Evolutionary conservation across 2,329 filamentous ascomycete genomes (phyloP), one percentile per base, ranked within the genome.

Genomic region (Graphilbum fragrans): DNA sequence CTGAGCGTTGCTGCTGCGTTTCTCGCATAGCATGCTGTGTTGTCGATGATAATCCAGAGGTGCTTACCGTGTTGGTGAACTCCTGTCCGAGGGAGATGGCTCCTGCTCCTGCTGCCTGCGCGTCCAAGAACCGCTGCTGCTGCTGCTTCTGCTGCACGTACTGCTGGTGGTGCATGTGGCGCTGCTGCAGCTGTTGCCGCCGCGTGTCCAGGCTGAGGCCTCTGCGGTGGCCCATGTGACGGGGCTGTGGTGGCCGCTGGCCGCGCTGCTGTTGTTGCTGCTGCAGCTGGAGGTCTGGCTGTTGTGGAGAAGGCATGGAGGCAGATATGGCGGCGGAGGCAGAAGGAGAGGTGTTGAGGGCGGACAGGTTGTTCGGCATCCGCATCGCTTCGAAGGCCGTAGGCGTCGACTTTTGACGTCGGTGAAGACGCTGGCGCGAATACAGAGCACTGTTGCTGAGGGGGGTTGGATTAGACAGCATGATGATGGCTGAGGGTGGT

Each of bases 331-430:
- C 22, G 21, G 20, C 19, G 19, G 41, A 11, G 8, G 16, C 34
- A 31, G 23, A 32, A 20, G 5, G 16, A 18, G 7, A 7, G 38
- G 21, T 16, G 38, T 14, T 19, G 25, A 16, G 66, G 68, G 60
- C 71, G 56, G 80, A 74, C 65, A 83, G 70, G 64, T 70, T 74
- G 42, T 22, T 39, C 4, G 64, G 66, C 64, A 79, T 76, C 72
- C 79, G 82, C 58, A 77, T 74, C 55, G 77, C 76, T 60, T 90
- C 84, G 65, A 85, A 84, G 60, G 74, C 75, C 62, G 74, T 76
- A 50, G 85, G 84, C 57, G 84, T 90, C 56, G 87, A 94, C 57
- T 85, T 81, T 69, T 94, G 86, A 66, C 87, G 82, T 62, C 85
- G 76, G 67, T 94, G 86, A 64, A 77, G 73, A 66, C 77, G 76